Percentiles rank a stretch among this genome's conserved stretches.
Conservation (phyloP, 306 rosid genomes). For the Cajanus cajan region DNA sequence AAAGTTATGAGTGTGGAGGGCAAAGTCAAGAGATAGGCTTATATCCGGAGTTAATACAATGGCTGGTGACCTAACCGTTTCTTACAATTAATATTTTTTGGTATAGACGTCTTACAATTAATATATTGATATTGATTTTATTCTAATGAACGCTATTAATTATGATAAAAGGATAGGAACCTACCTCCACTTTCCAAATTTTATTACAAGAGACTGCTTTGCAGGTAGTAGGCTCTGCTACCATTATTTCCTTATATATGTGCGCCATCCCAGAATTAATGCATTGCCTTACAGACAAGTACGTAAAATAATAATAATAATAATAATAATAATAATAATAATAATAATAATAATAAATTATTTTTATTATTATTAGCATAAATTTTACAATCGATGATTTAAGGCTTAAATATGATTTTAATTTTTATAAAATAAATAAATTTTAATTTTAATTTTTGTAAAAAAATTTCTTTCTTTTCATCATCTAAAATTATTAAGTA, state of each 20-base stretch:
- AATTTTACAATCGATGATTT: too few species aligned
- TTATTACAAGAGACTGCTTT: slow-evolving; percentile 24
- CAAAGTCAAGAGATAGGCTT: not conserved
- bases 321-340: not conserved
- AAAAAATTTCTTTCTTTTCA: too few species aligned
- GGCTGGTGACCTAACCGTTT: slow-evolving; percentile 9
- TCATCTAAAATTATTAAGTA: too few species aligned
- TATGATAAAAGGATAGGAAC: slow-evolving; percentile 34
- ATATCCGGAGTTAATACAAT: slow-evolving; percentile 1
- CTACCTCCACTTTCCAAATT: slow-evolving; percentile 33
- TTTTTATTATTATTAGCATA: too few species aligned
- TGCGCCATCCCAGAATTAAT: slow-evolving; percentile 28
- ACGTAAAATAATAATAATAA: not conserved
- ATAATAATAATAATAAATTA: too few species aligned
- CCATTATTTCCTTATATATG: slow-evolving; percentile 18
- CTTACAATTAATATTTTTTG: slow-evolving; percentile 9
- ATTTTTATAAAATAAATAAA: too few species aligned
- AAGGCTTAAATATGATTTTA: too few species aligned
- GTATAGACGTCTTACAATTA: not conserved
- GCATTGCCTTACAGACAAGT: slow-evolving; percentile 22
- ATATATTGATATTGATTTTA: slow-evolving; percentile 11
- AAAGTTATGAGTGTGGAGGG: not conserved
- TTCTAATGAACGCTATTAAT: slow-evolving; percentile 25
- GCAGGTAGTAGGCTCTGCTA: slow-evolving; percentile 18
- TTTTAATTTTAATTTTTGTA: too few species aligned